phyloP scores from a whole-genome alignment of 768 basidiomycete species.

The Amanita brunnescens region DNA sequence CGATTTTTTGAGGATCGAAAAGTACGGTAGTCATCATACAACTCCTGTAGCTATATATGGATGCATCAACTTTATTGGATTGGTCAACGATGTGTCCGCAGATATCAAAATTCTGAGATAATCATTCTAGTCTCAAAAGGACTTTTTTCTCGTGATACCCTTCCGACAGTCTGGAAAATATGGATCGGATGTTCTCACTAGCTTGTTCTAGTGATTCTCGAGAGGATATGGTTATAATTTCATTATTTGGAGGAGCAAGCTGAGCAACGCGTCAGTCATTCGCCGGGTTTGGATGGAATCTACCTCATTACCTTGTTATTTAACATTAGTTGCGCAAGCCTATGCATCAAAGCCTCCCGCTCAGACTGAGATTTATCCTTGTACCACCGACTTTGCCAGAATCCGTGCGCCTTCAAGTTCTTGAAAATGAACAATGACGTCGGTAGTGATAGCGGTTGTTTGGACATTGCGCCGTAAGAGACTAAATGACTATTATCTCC shows the following conservation, averaged over 20 bases:
- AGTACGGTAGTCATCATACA: constrained; percentile 31
- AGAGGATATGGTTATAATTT: constrained; percentile 47
- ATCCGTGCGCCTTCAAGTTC: constrained; percentile 66
- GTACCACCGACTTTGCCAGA: constrained; percentile 76
- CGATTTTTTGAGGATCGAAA: constrained; percentile 85
- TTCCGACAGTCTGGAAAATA: constrained; percentile 31
- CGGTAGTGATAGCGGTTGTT: constrained; percentile 67
- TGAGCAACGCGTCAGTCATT: constrained; percentile 17
- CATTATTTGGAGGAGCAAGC: constrained; percentile 63
- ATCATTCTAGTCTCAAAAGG: constrained; percentile 28
- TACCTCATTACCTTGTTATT: constrained; percentile 38
- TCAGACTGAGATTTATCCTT: constrained; percentile 36
- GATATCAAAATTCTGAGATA: constrained; percentile 3
- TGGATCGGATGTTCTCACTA: constrained; percentile 37
- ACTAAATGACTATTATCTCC: constrained; percentile 65
- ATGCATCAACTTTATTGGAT: constrained; percentile 7
- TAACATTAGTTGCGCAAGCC: constrained; percentile 44
- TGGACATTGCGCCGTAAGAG: constrained; percentile 90
- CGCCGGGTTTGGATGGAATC: background rate
- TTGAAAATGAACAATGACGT: constrained; percentile 81
- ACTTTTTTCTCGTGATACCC: constrained; percentile 36
- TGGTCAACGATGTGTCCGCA: background rate
- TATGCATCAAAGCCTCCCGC: constrained; percentile 40
- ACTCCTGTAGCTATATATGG: constrained; percentile 1
- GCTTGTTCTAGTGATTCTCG: constrained; percentile 29